Percentiles rank a stretch among this genome's conserved stretches.
Evolutionary conservation across 306 rosid genomes (phyloP).

Genomic region (Cajanus cajan): DNA sequence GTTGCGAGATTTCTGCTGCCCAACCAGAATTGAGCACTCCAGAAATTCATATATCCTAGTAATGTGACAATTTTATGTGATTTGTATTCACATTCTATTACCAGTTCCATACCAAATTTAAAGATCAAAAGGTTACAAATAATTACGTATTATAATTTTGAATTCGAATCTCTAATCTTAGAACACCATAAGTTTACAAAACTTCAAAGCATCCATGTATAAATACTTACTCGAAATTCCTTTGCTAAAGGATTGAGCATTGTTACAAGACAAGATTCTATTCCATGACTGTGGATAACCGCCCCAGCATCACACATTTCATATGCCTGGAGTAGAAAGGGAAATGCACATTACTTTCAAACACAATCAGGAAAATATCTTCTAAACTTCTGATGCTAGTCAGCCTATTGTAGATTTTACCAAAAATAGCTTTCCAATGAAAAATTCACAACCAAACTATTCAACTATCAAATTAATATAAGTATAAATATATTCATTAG

Average conservation of each 20-base stretch:
- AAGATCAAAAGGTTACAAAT: not conserved
- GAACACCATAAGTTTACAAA: not conserved
- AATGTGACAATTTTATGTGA: not conserved
- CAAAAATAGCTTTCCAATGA: not conserved
- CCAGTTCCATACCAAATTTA: not conserved
- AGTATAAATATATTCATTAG: not conserved
- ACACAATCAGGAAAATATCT: not conserved
- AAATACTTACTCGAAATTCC: slow-evolving; percentile 81
- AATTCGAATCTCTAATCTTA: slow-evolving; percentile 20
- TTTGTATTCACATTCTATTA: slow-evolving; percentile 6
- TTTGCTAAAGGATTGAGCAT: slow-evolving; percentile 80
- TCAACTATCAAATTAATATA: slow-evolving; percentile 2
- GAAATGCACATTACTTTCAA: slow-evolving; percentile 7
- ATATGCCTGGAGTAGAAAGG: slow-evolving; percentile 60
- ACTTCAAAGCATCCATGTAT: not conserved
- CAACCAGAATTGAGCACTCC: not conserved
- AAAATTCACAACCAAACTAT: not conserved
- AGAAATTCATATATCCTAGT: not conserved
- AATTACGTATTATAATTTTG: not conserved
- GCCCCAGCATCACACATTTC: slow-evolving; percentile 82
- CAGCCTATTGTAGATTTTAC: slow-evolving; percentile 15
- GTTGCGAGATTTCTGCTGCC: not conserved
- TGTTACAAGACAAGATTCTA: slow-evolving; percentile 86
- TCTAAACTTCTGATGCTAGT: not conserved
- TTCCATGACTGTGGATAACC: slow-evolving; percentile 86